These are phyloP conservation scores for Cairneyella variabilis DNA, from an alignment of 495 filamentous ascomycete species.

Conservation along the genomic window DNA sequence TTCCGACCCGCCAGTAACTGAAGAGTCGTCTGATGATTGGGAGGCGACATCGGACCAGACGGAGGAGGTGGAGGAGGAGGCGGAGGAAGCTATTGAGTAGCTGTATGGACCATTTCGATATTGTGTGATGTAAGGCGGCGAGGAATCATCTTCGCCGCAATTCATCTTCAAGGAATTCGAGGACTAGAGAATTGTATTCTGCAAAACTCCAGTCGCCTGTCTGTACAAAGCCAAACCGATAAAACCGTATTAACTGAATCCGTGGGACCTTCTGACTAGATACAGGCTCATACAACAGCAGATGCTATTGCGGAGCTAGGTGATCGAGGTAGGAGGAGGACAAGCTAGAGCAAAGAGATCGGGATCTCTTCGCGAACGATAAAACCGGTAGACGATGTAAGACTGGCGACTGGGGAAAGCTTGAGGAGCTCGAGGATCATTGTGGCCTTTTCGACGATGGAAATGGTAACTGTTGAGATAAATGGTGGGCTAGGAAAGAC, in stretches of 20 bases:
- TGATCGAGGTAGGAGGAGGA: conserved; percentile 37
- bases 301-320: conserved; percentile 25
- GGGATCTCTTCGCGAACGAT: conserved; percentile 47
- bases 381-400: conserved; percentile 50
- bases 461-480: conserved; percentile 20
- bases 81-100: conserved; percentile 63
- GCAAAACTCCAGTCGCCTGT: conserved; percentile 49
- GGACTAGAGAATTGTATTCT: conserved; percentile 23
- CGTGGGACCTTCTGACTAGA: conserved; percentile 27
- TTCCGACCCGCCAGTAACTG: conserved; percentile 45
- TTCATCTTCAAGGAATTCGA: conserved; percentile 44
- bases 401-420: conserved; percentile 54
- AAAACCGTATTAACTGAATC: conserved; percentile 35
- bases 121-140: conserved; percentile 37
- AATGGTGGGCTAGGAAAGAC: conserved; percentile 20
- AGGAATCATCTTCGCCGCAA: conserved; percentile 40
- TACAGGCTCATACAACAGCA: conserved; percentile 23
- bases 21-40: conserved; percentile 51
- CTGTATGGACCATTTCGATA: conserved; percentile 57
- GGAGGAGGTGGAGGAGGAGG: conserved; percentile 71
- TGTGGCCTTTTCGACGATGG: conserved; percentile 34
- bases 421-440: conserved; percentile 47
- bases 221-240: conserved; percentile 46
- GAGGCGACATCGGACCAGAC: conserved; percentile 73
- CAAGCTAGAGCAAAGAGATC: conserved; percentile 41